These are phyloP conservation scores for Neophaeococcomyces aloes DNA, from an alignment of 2,329 filamentous ascomycete genomes.

Conservation along the genomic window DNA sequence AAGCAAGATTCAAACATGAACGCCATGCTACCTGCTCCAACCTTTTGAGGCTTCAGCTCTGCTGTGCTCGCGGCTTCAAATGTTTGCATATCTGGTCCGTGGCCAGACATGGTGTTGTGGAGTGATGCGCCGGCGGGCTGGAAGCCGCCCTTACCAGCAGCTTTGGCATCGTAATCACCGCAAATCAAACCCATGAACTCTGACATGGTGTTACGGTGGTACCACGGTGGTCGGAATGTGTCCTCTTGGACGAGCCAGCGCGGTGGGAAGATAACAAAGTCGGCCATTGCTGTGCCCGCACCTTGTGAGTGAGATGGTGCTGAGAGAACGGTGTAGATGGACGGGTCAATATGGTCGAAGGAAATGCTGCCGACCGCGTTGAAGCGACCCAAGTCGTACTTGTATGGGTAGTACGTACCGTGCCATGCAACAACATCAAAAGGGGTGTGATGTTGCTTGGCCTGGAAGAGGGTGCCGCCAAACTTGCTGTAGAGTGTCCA, in stretches of 20 bases:
- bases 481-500: conserved; percentile 55
- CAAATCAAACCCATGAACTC: conserved; percentile 57
- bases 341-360: conserved; percentile 68
- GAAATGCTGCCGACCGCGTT: conserved; percentile 62
- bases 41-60: conserved; percentile 45
- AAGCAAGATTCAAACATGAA: conserved; percentile 57
- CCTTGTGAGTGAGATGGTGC: conserved; percentile 43
- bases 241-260: conserved; percentile 53
- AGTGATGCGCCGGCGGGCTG: conserved; percentile 51
- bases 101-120: conserved; percentile 64
- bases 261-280: conserved; percentile 56
- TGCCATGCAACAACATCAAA: conserved; percentile 77
- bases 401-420: conserved; percentile 69
- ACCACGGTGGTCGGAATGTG: conserved; percentile 53
- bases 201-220: conserved; percentile 55
- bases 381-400: conserved; percentile 71
- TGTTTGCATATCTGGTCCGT: conserved; percentile 48
- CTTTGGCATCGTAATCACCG: conserved; percentile 52
- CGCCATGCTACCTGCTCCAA: conserved; percentile 50
- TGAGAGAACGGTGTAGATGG: conserved; percentile 61
- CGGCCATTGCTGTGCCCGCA: conserved; percentile 52
- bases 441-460: conserved; percentile 57
- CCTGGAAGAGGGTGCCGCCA: conserved; percentile 55
- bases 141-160: conserved; percentile 44
- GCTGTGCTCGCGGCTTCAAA: conserved; percentile 46